Evolutionary conservation across 495 filamentous ascomycete species (phyloP).

Genomic region (Diplogelasinospora grovesii): DNA sequence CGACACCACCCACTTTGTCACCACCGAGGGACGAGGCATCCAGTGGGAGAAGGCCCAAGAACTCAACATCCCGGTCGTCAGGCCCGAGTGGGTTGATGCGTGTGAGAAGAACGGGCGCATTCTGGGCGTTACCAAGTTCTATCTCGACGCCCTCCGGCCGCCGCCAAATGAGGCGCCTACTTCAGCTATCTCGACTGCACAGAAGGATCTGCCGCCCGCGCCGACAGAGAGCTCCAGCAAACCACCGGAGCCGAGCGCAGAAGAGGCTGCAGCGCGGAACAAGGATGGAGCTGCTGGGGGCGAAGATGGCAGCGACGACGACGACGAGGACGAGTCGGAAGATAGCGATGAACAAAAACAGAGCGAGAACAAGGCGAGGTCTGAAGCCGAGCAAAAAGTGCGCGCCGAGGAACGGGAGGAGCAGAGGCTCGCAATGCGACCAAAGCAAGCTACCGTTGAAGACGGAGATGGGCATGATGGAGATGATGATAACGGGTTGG

Average conservation of each 20-base stretch:
- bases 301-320: constrained; percentile 22
- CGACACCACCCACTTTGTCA: constrained; percentile 98
- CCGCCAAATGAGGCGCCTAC: constrained; percentile 24
- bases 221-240: constrained; percentile 5
- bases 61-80: constrained; percentile 97
- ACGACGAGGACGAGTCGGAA: constrained; percentile 20
- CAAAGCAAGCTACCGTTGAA: constrained; percentile 27
- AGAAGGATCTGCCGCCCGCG: constrained; percentile 33
- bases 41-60: constrained; percentile 94
- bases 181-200: constrained; percentile 5
- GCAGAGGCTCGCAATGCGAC: constrained; percentile 39
- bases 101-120: constrained; percentile 92
- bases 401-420: constrained; percentile 47
- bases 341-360: constrained; percentile 31
- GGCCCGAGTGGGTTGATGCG: constrained; percentile 92
- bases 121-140: constrained; percentile 90
- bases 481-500: constrained; percentile 18
- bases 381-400: constrained; percentile 53
- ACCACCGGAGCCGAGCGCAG: neutral
- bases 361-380: constrained; percentile 22
- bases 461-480: constrained; percentile 31
- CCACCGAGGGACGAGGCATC: constrained; percentile 84
- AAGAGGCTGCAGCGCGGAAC: constrained; percentile 8
- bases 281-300: constrained; percentile 19
- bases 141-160: constrained; percentile 68